These are phyloP conservation scores for Fonsecaea nubica DNA, from an alignment of 2,329 filamentous ascomycete genomes.

Conservation along the genomic window DNA sequence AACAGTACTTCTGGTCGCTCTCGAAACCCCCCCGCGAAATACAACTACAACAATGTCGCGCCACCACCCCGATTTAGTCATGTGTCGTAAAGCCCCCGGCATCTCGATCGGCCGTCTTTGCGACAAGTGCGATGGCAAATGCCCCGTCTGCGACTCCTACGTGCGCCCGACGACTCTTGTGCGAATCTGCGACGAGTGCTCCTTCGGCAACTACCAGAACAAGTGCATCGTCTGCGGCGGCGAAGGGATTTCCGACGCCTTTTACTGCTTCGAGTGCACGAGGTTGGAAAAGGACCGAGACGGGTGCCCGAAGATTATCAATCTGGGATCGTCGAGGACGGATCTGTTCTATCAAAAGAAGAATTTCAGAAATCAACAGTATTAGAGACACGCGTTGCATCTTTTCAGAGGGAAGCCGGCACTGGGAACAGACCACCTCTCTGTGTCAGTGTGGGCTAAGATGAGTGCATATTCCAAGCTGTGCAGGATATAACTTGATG, in stretches of 20 bases:
- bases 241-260: constrained; percentile 96
- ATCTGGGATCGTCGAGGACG: constrained; percentile 91
- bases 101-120: constrained; percentile 98
- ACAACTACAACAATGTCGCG: constrained; percentile 72
- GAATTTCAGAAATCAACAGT: constrained; percentile 66
- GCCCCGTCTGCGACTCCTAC: constrained; percentile 98
- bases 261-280: constrained; percentile 99
- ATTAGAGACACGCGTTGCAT: constrained; percentile 6
- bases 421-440: background rate
- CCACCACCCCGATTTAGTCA: constrained; percentile 97
- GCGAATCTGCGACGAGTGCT: constrained; percentile 98
- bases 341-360: constrained; percentile 85
- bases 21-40: background rate
- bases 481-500: background rate
- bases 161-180: constrained; percentile 96
- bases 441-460: background rate
- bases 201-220: constrained; percentile 99
- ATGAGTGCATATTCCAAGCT: background rate
- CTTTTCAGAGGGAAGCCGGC: background rate
- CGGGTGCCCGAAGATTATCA: constrained; percentile 99
- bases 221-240: constrained; percentile 99
- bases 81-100: constrained; percentile 98
- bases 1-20: background rate
- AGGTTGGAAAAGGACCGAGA: constrained; percentile 95
- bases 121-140: constrained; percentile 99